These are phyloP conservation scores for Penicillium coprophilum DNA, from an alignment of 495 filamentous ascomycete species.

Conservation along the genomic window DNA sequence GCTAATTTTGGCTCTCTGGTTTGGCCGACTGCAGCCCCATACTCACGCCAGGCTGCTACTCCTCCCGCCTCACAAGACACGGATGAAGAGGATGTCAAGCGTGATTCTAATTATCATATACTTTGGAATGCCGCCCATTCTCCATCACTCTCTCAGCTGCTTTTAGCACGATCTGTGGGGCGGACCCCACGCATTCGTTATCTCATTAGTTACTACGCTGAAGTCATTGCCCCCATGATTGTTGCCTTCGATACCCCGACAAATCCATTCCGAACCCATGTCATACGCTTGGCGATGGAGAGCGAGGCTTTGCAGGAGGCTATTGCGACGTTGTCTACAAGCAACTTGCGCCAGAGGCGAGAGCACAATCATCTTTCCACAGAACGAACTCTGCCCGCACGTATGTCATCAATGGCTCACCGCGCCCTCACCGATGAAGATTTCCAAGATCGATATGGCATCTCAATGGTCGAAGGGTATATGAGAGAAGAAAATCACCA, in stretches of 20 bases:
- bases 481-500: conserved; percentile 77
- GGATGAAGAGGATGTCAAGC: conserved; percentile 27
- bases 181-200: conserved; percentile 58
- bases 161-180: conserved; percentile 48
- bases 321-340: conserved; percentile 84
- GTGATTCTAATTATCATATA: conserved; percentile 15
- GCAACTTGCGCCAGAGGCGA: conserved; percentile 65
- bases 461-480: conserved; percentile 36
- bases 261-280: conserved; percentile 82
- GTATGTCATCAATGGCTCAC: conserved; percentile 53
- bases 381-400: conserved; percentile 44
- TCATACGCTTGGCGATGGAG: conserved; percentile 72
- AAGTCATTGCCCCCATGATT: conserved; percentile 85
- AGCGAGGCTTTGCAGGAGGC: conserved; percentile 87
- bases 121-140: conserved; percentile 31
- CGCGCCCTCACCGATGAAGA: conserved; percentile 43
- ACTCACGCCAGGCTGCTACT: conserved; percentile 9
- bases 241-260: conserved; percentile 84
- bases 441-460: conserved; percentile 39
- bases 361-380: conserved; percentile 44
- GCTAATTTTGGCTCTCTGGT: conserved; percentile 15
- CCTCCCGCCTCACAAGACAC: conserved; percentile 19
- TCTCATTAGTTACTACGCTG: conserved; percentile 67
- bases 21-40: conserved; percentile 21
- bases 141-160: conserved; percentile 45